Evolutionary conservation across 305 asterid species (phyloP).

Genomic region (Rubia tinctorum): DNA sequence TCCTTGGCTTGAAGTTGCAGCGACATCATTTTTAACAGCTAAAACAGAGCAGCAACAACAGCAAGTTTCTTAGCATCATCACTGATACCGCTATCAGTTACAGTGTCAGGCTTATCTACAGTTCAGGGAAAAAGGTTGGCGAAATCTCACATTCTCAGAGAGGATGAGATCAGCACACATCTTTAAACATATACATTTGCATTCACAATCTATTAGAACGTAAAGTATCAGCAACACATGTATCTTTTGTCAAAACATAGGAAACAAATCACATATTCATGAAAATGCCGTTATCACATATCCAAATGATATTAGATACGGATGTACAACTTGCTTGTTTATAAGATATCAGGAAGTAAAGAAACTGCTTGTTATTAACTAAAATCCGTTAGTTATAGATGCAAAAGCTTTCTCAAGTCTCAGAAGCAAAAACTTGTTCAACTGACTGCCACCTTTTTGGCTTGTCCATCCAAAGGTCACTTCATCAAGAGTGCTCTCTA

Average conservation of each 20-base stretch:
- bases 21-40: slow-evolving; percentile 68
- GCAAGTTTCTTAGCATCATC: too few species aligned
- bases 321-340: not conserved
- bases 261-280: too few species aligned
- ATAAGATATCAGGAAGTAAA: slow-evolving; percentile 13
- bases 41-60: slow-evolving; percentile 64
- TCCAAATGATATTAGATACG: not conserved
- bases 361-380: slow-evolving; percentile 12
- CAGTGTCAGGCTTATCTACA: too few species aligned
- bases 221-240: too few species aligned
- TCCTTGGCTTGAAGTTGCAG: slow-evolving; percentile 63
- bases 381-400: slow-evolving; percentile 40
- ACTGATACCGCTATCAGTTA: too few species aligned
- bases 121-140: too few species aligned
- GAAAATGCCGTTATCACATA: too few species aligned
- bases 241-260: too few species aligned
- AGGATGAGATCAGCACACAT: too few species aligned
- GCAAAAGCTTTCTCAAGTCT: slow-evolving; percentile 81
- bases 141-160: too few species aligned
- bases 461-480: slow-evolving; percentile 96
- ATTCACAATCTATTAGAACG: too few species aligned
- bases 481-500: slow-evolving; percentile 88
- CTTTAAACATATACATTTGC: too few species aligned
- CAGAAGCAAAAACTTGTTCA: slow-evolving; percentile 75
- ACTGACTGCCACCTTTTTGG: slow-evolving; percentile 65